These are phyloP conservation scores for Sporothrix pseudoabietina DNA, from an alignment of 2,329 filamentous ascomycete species.

Conservation along the genomic window DNA sequence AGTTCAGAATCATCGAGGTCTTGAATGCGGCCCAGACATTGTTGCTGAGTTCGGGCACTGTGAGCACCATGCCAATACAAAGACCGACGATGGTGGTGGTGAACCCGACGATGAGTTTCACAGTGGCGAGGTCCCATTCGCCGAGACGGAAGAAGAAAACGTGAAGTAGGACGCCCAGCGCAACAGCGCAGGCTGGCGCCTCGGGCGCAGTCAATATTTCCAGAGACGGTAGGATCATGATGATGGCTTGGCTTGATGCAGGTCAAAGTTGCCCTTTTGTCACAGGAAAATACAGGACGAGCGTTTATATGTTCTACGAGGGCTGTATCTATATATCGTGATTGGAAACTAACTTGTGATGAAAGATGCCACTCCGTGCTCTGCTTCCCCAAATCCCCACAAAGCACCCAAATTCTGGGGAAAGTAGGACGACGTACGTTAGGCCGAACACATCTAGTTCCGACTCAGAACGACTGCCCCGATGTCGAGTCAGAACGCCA, in stretches of 20 bases:
- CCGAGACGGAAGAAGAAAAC: constrained; percentile 25
- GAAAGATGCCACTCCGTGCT: too few relatives aligned
- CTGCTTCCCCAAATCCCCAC: too few relatives aligned
- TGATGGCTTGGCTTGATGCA: background rate
- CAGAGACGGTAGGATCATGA: background rate
- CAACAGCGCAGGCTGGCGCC: background rate
- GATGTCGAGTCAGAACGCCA: background rate
- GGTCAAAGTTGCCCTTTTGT: background rate
- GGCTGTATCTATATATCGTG: background rate
- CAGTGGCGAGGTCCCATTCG: constrained; percentile 28
- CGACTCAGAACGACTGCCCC: constrained; percentile 1
- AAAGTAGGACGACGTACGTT: background rate
- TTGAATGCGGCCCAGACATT: background rate
- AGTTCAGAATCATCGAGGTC: background rate
- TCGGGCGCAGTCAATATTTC: constrained; percentile 7
- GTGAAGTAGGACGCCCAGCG: constrained; percentile 29
- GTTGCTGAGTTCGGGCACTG: background rate
- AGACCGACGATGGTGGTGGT: background rate
- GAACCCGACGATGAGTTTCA: constrained; percentile 21
- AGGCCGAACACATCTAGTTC: background rate
- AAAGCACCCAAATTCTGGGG: background rate
- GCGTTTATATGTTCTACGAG: background rate
- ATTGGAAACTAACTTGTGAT: background rate
- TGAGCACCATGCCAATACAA: background rate
- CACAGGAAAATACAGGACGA: background rate